Evolutionary conservation across 495 filamentous ascomycete species (phyloP).

Genomic region (Aspergillus heteromorphus): DNA sequence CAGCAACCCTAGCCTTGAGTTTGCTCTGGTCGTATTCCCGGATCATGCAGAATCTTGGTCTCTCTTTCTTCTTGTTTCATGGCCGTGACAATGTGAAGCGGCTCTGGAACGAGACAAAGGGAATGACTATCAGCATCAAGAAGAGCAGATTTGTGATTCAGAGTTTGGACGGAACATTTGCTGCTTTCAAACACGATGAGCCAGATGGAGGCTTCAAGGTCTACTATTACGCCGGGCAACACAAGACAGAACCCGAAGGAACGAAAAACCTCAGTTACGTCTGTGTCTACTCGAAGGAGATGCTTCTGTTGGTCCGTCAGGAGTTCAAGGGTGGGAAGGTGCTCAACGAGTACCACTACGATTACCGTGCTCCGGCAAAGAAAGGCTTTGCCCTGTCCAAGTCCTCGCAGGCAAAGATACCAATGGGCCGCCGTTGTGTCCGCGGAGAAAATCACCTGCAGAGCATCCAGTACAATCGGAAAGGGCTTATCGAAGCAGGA

Average conservation of each 20-base stretch:
- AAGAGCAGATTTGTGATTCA: constrained; percentile 41
- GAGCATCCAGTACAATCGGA: constrained; percentile 49
- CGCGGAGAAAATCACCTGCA: constrained; percentile 42
- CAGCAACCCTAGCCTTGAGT: constrained; percentile 36
- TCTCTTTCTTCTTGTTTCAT: constrained; percentile 48
- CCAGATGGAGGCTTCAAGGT: constrained; percentile 39
- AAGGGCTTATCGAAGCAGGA: constrained; percentile 50
- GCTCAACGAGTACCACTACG: constrained; percentile 49
- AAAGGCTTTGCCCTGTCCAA: constrained; percentile 29
- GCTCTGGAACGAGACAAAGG: constrained; percentile 45
- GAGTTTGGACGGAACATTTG: constrained; percentile 41
- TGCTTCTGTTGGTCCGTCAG: constrained; percentile 42
- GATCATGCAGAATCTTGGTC: constrained; percentile 28
- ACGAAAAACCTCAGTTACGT: constrained; percentile 38
- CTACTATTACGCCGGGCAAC: constrained; percentile 42
- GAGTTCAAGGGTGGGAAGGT: constrained; percentile 44
- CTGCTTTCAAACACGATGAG: constrained; percentile 41
- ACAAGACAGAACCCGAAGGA: constrained; percentile 38
- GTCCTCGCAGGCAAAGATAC: constrained; percentile 30
- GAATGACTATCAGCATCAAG: constrained; percentile 43
- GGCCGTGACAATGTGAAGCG: constrained; percentile 38
- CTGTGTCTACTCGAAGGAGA: constrained; percentile 44
- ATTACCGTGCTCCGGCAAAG: constrained; percentile 34
- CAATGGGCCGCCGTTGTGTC: constrained; percentile 44
- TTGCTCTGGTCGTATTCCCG: constrained; percentile 47